Conservation (phyloP, 768 basidiomycete genomes). For the Kwoniella botswanensis region DNA sequence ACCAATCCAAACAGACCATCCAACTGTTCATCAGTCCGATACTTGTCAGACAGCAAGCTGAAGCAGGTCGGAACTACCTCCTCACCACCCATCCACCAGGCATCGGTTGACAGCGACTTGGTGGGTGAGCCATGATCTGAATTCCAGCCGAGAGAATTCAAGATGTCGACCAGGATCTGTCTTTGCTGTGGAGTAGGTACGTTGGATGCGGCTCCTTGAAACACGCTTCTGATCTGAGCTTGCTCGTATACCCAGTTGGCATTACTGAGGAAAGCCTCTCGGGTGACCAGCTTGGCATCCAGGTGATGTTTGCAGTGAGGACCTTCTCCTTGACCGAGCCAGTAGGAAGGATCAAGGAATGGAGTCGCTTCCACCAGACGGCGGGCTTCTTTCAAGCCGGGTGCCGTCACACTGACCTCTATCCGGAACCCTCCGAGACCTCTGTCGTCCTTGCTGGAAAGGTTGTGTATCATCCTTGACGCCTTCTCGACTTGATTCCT, state of each 20-base stretch:
- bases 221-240: not conserved
- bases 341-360: constrained; percentile 27
- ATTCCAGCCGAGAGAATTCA: not conserved
- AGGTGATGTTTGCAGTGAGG: not conserved
- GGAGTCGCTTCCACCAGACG: constrained; percentile 20
- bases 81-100: too few relatives aligned
- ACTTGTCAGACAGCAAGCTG: too few relatives aligned
- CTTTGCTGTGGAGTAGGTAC: too few relatives aligned
- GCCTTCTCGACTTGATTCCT: constrained; percentile 4
- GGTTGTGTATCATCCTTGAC: constrained; percentile 29
- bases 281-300: constrained; percentile 9
- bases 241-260: constrained; percentile 37
- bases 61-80: too few relatives aligned
- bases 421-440: constrained; percentile 35
- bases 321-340: constrained; percentile 19
- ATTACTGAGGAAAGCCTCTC: constrained; percentile 26
- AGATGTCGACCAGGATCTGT: not conserved
- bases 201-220: too few relatives aligned
- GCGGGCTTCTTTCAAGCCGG: too few relatives aligned
- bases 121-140: too few relatives aligned
- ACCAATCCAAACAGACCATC: too few relatives aligned
- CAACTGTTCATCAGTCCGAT: too few relatives aligned
- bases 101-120: too few relatives aligned
- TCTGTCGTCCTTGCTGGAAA: constrained; percentile 4
- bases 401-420: constrained; percentile 33